Percentiles rank a stretch among this genome's conserved stretches.
These are phyloP conservation scores for Lactifluus piperatus DNA, from an alignment of 768 basidiomycete species.

Conservation along the genomic window DNA sequence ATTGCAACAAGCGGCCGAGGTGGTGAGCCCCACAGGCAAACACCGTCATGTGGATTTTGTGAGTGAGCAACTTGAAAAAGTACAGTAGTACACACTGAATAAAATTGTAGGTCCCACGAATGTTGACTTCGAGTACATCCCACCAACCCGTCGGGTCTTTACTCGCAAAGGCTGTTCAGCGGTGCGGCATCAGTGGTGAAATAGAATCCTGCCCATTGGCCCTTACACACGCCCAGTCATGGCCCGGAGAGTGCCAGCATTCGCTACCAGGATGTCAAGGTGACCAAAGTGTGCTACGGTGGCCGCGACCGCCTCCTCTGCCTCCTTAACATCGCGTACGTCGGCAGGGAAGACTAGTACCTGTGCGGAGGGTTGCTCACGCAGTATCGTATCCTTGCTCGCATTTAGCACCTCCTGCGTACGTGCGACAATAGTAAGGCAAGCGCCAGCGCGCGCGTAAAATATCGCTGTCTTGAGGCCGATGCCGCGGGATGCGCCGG, in stretches of 20 bases:
- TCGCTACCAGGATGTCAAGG: too few species aligned
- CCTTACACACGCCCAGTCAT: background rate
- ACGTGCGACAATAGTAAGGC: slow-evolving; percentile 6
- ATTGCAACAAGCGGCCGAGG: too few species aligned
- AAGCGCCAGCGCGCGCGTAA: background rate
- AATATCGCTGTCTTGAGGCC: slow-evolving; percentile 23
- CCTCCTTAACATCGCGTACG: background rate
- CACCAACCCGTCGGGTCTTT: too few species aligned
- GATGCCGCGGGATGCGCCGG: slow-evolving; percentile 17
- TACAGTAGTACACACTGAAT: too few species aligned
- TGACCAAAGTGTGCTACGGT: background rate
- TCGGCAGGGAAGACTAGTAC: background rate
- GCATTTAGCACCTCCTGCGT: slow-evolving; percentile 2
- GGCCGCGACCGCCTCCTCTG: background rate
- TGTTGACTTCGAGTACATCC: too few species aligned
- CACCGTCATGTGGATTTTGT: background rate
- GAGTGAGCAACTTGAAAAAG: too few species aligned
- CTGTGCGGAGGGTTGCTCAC: background rate
- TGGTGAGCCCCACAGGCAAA: background rate
- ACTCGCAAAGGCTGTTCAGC: background rate
- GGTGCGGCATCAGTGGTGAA: background rate
- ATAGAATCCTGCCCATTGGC: background rate
- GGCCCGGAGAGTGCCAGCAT: background rate
- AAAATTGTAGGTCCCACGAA: too few species aligned
- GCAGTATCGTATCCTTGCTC: background rate